These are phyloP conservation scores for Fraxinus excelsior DNA, from an alignment of 257 asterid genomes.

Conservation along the genomic window DNA sequence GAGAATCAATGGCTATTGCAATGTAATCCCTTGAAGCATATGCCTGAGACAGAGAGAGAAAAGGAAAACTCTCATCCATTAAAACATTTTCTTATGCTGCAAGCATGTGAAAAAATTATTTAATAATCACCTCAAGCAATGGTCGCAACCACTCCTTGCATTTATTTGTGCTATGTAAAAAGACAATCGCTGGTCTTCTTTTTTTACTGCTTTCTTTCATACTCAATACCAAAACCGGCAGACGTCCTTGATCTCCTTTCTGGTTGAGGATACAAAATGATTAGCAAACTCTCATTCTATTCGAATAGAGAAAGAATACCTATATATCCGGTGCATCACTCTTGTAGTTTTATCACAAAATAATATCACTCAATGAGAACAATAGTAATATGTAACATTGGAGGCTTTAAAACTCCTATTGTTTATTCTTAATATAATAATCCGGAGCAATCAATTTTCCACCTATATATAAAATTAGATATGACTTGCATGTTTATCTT, in stretches of 20 bases:
- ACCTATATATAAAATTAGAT: not conserved
- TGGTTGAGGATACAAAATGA: constrained; percentile 27
- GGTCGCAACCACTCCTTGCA: constrained; percentile 95
- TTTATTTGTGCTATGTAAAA: constrained; percentile 85
- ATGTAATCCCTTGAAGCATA: constrained; percentile 91
- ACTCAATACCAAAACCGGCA: constrained; percentile 82
- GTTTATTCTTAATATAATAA: not conserved
- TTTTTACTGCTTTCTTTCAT: constrained; percentile 44
- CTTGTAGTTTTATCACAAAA: not conserved
- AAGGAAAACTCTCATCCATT: constrained; percentile 17
- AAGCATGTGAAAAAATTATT: constrained; percentile 21
- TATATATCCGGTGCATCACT: constrained; percentile 1
- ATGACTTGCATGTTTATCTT: too few species aligned
- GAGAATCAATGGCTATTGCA: constrained; percentile 88
- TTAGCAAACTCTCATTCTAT: not conserved
- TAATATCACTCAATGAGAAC: constrained; percentile 10
- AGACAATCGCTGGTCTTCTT: constrained; percentile 79
- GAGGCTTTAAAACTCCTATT: not conserved
- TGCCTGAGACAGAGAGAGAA: constrained; percentile 51
- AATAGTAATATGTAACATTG: not conserved
- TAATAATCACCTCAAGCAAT: constrained; percentile 69
- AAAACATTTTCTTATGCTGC: constrained; percentile 6
- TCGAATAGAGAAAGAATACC: not conserved
- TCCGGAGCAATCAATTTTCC: not conserved
- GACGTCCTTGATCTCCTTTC: constrained; percentile 92